These are phyloP conservation scores for Globisporangium rhizosaccharum DNA, from an alignment of 352 stramenopile species.

Conservation along the genomic window DNA sequence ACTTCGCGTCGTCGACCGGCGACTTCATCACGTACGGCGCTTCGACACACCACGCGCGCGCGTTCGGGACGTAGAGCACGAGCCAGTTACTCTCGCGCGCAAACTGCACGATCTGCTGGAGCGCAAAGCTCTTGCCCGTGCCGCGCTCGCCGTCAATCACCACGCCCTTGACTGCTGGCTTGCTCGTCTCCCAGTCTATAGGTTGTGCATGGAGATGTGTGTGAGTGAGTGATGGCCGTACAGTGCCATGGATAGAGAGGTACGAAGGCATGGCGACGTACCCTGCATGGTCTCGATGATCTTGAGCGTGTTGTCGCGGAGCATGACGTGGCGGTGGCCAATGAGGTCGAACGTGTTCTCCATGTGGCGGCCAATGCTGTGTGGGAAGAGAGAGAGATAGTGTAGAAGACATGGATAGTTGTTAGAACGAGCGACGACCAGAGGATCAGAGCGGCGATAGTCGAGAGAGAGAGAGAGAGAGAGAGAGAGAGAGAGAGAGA, in stretches of 20 bases:
- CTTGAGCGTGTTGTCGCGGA: constrained; percentile 70
- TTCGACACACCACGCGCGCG: constrained; percentile 72
- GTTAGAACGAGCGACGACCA: neutral
- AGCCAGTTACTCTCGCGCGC: constrained; percentile 83
- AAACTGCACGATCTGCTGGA: constrained; percentile 87
- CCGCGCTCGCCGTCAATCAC: constrained; percentile 81
- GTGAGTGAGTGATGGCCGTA: neutral
- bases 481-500: neutral
- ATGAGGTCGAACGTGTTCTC: constrained; percentile 80
- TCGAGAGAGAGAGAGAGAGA: neutral
- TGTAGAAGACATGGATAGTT: neutral
- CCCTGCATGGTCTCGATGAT: constrained; percentile 72
- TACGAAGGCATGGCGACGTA: constrained; percentile 12
- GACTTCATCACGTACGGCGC: constrained; percentile 85
- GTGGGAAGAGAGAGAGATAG: neutral
- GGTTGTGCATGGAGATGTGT: neutral
- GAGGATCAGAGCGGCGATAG: too few relatives aligned
- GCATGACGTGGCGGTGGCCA: constrained; percentile 80
- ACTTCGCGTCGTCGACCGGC: constrained; percentile 71
- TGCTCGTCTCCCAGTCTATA: constrained; percentile 58
- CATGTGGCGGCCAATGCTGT: constrained; percentile 60
- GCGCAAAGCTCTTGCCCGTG: constrained; percentile 75
- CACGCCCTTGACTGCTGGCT: constrained; percentile 45
- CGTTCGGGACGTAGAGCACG: constrained; percentile 76
- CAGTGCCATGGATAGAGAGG: neutral